Base-by-base conservation (phyloP, 495 filamentous ascomycete genomes). In the Penicillium coffeae region DNA sequence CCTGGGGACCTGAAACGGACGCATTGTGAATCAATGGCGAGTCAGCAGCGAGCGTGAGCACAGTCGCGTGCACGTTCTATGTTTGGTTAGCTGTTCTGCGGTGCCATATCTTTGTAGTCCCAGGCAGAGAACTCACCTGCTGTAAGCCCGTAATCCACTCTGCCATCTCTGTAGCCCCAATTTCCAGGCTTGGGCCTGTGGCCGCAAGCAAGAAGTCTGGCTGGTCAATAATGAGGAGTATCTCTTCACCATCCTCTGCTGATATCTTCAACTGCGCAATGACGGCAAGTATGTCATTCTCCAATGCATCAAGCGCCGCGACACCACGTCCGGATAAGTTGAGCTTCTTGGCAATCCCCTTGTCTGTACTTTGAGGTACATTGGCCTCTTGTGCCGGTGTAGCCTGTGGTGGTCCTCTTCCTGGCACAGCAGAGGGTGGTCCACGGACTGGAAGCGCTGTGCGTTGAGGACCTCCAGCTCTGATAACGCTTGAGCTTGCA, bases 1-100 rank as follows among this genome's bases (percentile, higher is more conserved):
- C 64, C 54, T 56, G 70, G 56, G 50, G 51, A 16, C 44, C 52
- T 36, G 30, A 55, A 10, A 52, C 50, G 42, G 69, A 61, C 38
- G 68, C 64, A 51, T 72, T 69, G 38, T 79, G 71, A 34, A 94
- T 70, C 27, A 95, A 70, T 5, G 88, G 79, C 4, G 77, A 77
- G 56, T 91, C 88, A 25, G 86, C 83, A 42, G 81, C 74, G n/a
- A 87, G 46, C 2, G 85, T 80, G 33, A 93, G 33, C 15, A 95
- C 66, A 3, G 76, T 81, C 15, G 86, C 70, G 51, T 84, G 61
- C n/a, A 75, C 75, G 50, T 59, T 44, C 72, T 75, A 52, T 36
- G 3, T 45, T 25, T 20, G 36, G 42, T 59, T 32, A 62, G 55
- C 46, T 19, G 21, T 18, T 21, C 9, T 38, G 12, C 15, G 39